Evolutionary conservation across 768 basidiomycete genomes (phyloP), one percentile per base, ranked within the genome.

Genomic region (Podaxis carcinomalis): DNA sequence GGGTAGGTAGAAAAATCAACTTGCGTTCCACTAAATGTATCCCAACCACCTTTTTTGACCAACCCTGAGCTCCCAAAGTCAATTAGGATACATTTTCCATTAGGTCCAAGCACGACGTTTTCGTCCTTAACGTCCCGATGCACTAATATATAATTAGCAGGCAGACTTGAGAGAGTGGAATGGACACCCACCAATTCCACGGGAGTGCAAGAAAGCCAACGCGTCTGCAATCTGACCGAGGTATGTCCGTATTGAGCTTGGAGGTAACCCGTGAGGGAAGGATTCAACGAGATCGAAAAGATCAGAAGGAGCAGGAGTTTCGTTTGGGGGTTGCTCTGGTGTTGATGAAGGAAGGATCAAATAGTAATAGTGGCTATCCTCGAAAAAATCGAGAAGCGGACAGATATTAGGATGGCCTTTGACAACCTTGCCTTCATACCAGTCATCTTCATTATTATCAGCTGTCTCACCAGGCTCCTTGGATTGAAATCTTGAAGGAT

Each of bases 41-140:
- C 92, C 92, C 92, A 94, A 36, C 92, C 92, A 50, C 80, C 77
- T 70, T 88, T 91, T 75, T 85, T 90, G 42, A 93, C 84, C 52
- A 94, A 77, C 21, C 92, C 92, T 27, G 92, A 93, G 67, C 93
- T 95, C 46, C 96, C 96, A 72, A 98, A 99, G 70, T 99, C 96
- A 69, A 99, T 98, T 68, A 99, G 73, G 71, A 98, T 87, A 70
- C 92, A 94, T 69, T 83, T 86, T 32, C 92, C 95, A 49, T 83
- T 74, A 14, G 88, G 85, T 6, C 90, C 92, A 46, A 94, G 80
- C 39, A 94, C 88, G 14, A 94, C 90, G 71, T 98, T 97, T 73
- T 99, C 96, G 68, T 99, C 96, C 75, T 99, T 99, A 73, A 99
- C 88, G 69, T 99, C 96, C 56, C 96, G 91, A 73, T 99, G 96